Conservation (phyloP, 352 stramenopile genomes). For the Blastocystis sp. region DNA sequence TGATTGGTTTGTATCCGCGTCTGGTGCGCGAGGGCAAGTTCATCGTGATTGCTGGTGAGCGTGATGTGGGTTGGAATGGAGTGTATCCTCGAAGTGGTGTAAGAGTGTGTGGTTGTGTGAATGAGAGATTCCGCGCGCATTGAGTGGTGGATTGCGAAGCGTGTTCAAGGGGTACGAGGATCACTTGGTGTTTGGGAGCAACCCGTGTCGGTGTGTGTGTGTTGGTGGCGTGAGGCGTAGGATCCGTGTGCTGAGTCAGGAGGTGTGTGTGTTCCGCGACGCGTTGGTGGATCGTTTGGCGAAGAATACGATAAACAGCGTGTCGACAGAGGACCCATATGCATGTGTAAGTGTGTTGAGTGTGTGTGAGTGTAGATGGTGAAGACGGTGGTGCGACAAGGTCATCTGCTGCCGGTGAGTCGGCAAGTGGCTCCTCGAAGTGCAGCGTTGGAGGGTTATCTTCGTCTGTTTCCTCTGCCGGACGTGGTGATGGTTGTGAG, state of each 20-base stretch:
- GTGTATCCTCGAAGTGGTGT: background rate
- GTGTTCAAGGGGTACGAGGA: background rate
- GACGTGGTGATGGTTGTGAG: background rate
- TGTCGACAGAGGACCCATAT: background rate
- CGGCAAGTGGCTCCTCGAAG: background rate
- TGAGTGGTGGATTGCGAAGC: background rate
- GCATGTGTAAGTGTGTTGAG: background rate
- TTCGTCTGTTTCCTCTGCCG: conserved; percentile 22
- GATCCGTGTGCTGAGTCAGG: background rate
- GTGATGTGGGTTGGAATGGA: background rate
- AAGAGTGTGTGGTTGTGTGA: no score
- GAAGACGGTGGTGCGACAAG: conserved; percentile 21
- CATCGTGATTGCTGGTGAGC: conserved; percentile 3
- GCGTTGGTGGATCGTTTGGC: background rate
- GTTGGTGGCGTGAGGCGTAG: background rate
- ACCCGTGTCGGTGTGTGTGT: background rate
- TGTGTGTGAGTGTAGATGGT: background rate
- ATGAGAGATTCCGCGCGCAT: background rate
- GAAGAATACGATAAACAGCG: background rate
- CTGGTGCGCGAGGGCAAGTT: background rate
- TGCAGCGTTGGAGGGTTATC: background rate
- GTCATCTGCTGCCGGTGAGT: background rate
- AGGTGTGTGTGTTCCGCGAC: conserved; percentile 13
- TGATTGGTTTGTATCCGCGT: background rate
- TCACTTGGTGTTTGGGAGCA: background rate